Conservation (phyloP, 768 basidiomycete species). For the Lepiota subincarnata region DNA sequence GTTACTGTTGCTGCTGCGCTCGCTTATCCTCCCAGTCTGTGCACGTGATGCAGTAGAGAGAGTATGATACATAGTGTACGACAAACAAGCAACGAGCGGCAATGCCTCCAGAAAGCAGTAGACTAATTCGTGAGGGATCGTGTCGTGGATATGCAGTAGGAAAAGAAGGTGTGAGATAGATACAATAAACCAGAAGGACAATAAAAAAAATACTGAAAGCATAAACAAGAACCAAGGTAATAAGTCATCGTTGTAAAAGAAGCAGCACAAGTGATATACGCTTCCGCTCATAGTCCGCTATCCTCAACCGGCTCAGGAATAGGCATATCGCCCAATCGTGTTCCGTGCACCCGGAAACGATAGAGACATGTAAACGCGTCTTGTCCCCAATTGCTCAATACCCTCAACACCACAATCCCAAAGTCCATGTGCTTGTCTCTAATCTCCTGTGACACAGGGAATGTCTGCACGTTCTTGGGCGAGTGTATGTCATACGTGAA, state of each 20-base stretch:
- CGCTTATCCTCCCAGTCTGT: too few relatives aligned
- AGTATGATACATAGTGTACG: too few relatives aligned
- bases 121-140: too few relatives aligned
- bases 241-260: conserved; percentile 9
- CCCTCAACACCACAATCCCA: conserved; percentile 73
- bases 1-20: too few relatives aligned
- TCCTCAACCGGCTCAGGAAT: conserved; percentile 21
- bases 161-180: conserved; percentile 4
- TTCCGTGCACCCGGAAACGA: conserved; percentile 76
- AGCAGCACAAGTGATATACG: not conserved
- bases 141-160: too few relatives aligned
- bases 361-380: conserved; percentile 86
- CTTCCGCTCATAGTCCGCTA: not conserved
- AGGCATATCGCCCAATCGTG: conserved; percentile 40
- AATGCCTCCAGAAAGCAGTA: too few relatives aligned
- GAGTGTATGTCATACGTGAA: conserved; percentile 64
- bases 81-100: too few relatives aligned
- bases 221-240: conserved; percentile 11
- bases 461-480: conserved; percentile 68
- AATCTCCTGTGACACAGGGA: conserved; percentile 67
- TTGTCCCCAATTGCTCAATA: conserved; percentile 87
- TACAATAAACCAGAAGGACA: not conserved
- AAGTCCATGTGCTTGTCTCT: conserved; percentile 74
- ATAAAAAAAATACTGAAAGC: not conserved
- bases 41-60: too few relatives aligned